Base-by-base conservation (phyloP, 2,329 filamentous ascomycete species). In the Pleomassaria siparia region DNA sequence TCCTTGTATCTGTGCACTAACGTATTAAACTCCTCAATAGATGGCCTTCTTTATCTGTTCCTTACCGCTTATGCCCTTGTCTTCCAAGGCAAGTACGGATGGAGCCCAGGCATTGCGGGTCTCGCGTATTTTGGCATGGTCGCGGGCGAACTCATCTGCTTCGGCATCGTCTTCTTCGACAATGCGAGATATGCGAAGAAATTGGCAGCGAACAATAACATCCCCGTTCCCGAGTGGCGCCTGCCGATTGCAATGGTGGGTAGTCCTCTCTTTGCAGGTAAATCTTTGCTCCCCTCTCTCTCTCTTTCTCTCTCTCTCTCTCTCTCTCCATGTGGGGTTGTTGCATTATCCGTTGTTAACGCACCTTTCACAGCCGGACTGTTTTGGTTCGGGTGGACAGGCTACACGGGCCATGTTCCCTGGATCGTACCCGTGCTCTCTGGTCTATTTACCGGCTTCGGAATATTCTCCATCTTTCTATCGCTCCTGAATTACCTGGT, bases 51-150 rank as follows among this genome's bases (percentile, higher is more conserved):
- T 1, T 95, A 94, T 63, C 84, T 92, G 21, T 91, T 94, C 75
- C 77, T 96, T 43, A 91, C 89, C 0, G 88, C 89, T 1, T 95
- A 95, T 59, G 86, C 88, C 0, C 81, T 94, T 36, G 87, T 95
- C 40, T 95, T 94, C 72, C 76, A 86, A 51, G 67, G 71, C 2
- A 78, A 91, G 4, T 87, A 95, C 68, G 79, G 81, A 55, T 86
- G 92, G 74, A 82, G 74, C 26, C 62, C 78, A 1, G 91, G 91
- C 47, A 71, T 88, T 15, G 80, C 84, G 3, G 91, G 90, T 1
- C 78, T 96, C 4, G 84, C 89, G 4, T 95, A 91, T 69, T 89
- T 96, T 59, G 91, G 90, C 45, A 89, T 96, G 85, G 82, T 94
- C 43, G 60, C 77, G 8, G 89, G 89, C 39, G 81, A 90, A 64